Base-by-base conservation (phyloP, 495 filamentous ascomycete species). In the Barbatosphaeria neglecta region DNA sequence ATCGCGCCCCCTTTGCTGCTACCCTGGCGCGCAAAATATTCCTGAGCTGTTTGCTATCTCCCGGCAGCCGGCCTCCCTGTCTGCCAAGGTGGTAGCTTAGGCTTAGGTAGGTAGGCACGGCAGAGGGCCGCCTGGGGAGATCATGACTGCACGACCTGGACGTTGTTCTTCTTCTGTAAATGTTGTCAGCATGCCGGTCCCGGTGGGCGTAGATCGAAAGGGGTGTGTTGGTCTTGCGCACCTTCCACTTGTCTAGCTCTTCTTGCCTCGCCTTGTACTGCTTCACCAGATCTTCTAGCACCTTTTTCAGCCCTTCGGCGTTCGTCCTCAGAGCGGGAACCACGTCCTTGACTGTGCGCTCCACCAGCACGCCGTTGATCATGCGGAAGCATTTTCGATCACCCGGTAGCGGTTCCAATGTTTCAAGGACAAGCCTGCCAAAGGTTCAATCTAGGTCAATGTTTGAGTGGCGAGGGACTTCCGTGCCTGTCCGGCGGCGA, bases 231-330 rank as follows among this genome's bases (percentile, higher is more conserved):
- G n/a, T n/a, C n/a, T n/a, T 24, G 10, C 80, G 35, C 68, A 94
- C 92, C 87, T 98, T 98, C 92, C 92, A 98, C 64, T 80, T 90
- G 60, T 98, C 92, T 73, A 98, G 78, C 60, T 98, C 92, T 24
- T 83, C 76, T 68, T 98, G 89, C 69, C 95, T 93, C 20, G 71
- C 67, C 73, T 93, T 93, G 73, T 98, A 98, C 66, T 96, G 87
- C 75, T 95, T 96, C 62, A 98, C 73, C 49, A 98, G 67, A 54
- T 95, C 89, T 54, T 95, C 90, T 48, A 98, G 69, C n/a, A 97
- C 90, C 58, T 93, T 92, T 72, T 86, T 93, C 64, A 98, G 61
- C 18, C 92, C 90, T 49, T 96, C 92, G 22, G 85, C 83, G 65
- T 96, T 97, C n/a, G 87, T 95, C 66, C 85, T 81, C 43, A 98